These are phyloP conservation scores for Trifolium fragiferum DNA, from an alignment of 306 rosid genomes.

Conservation along the genomic window DNA sequence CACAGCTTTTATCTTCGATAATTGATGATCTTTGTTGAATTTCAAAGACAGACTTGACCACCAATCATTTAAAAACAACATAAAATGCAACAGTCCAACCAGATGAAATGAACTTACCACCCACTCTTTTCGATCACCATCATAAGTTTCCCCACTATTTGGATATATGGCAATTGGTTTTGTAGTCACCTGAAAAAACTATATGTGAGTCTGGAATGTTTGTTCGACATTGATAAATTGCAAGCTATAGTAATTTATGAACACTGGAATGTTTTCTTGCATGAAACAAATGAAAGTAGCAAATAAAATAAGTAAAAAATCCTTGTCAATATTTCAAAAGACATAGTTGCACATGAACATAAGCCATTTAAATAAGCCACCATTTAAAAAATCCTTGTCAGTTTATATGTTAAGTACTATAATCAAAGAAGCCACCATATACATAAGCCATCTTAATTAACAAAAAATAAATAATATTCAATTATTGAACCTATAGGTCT, in stretches of 20 bases:
- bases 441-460: constrained; percentile 7
- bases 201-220: constrained; percentile 20
- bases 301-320: constrained; percentile 6
- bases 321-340: constrained; percentile 18
- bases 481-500: constrained; percentile 15
- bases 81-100: constrained; percentile 24
- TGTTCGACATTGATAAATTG: constrained; percentile 18
- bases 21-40: constrained; percentile 18
- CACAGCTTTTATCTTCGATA: constrained; percentile 21
- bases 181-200: constrained; percentile 55
- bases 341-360: constrained; percentile 16
- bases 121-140: constrained; percentile 52
- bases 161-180: constrained; percentile 64
- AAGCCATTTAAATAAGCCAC: too few relatives aligned
- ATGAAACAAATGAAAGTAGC: constrained; percentile 19
- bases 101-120: constrained; percentile 52
- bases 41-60: constrained; percentile 20
- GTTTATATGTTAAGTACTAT: constrained; percentile 8
- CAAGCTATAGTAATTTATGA: constrained; percentile 11
- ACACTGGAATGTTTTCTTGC: constrained; percentile 16
- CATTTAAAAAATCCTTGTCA: background rate
- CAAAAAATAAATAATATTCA: constrained; percentile 14
- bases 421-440: constrained; percentile 16
- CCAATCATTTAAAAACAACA: constrained; percentile 25
- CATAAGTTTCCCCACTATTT: constrained; percentile 70